Evolutionary conservation across 805 yeast species (phyloP), one percentile per base, ranked within the genome.

Genomic region (Priceomyces haplophilus): DNA sequence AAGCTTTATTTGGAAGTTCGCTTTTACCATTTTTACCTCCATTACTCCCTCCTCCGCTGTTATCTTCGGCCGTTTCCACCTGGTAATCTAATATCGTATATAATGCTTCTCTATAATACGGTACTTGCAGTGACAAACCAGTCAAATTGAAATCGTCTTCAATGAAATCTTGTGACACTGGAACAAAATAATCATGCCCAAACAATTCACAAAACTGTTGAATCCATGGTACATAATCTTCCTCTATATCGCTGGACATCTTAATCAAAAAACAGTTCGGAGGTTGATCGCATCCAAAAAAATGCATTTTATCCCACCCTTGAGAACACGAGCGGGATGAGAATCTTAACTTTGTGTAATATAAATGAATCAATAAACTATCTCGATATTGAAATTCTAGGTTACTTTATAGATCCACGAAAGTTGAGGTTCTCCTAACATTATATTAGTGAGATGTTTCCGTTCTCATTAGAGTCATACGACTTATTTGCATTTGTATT

Each of bases 121-220:
- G 96, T 7, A 93, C 96, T 45, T 86, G 80, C 50, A 83, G 77
- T 24, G 85, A 75, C 40, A 93, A 73, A 1, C 98, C 97, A 1
- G 98, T 90, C 55, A 93, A 74, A 60, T 93, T 93, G 74, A 93
- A 93, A 52, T 93, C 98, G 64, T 93, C 99, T 55, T 90, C 97
- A 47, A 93, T 88, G 63, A 89, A 93, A 38, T 88, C 97, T 37
- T 86, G 88, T 1, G 89, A 76, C 4, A 93, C 96, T 53, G 90
- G 95, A 34, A 90, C 95, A 62, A 89, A 89, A 61, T 83, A 91
- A 58, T 93, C 95, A 60, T 87, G 91, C 18, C 91, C 91, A 55
- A 83, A 84, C 53, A 80, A 69, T 37, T 84, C 76, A 58, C 95
- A 85, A 62, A 83, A 88, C 51, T 82, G 82, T 46, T 84, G 79